Evolutionary conservation across 1,284 basidiomycete species (phyloP).

Genomic region (Boletus smithii): DNA sequence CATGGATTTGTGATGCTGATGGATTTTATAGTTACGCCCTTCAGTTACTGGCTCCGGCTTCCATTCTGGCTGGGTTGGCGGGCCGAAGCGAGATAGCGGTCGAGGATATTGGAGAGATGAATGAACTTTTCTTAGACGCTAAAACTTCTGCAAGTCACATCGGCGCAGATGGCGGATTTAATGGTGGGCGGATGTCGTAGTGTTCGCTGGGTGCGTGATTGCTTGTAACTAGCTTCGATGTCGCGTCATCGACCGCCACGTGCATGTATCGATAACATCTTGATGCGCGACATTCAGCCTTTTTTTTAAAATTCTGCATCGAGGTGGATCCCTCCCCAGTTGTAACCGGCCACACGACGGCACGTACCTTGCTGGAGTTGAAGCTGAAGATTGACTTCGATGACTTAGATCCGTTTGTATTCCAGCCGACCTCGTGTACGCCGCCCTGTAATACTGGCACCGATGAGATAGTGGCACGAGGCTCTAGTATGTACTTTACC

Average conservation of each 20-base stretch:
- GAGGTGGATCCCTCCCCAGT: not conserved
- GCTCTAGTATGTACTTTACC: not conserved
- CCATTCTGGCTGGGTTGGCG: constrained; percentile 78
- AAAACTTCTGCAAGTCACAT: constrained; percentile 73
- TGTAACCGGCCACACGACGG: constrained; percentile 7
- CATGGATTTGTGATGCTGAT: constrained; percentile 5
- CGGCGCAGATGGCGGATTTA: constrained; percentile 40
- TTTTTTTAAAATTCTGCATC: not conserved
- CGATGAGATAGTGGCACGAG: constrained; percentile 1
- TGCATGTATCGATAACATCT: constrained; percentile 6
- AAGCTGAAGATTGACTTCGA: constrained; percentile 11
- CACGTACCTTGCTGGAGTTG: not conserved
- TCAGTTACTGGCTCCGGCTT: constrained; percentile 88
- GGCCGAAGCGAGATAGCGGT: constrained; percentile 80
- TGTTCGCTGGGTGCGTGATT: constrained; percentile 8
- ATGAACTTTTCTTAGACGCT: constrained; percentile 92
- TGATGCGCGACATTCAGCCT: not conserved
- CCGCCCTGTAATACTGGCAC: not conserved
- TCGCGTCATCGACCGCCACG: constrained; percentile 4
- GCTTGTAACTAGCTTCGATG: constrained; percentile 5
- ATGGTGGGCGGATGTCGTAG: constrained; percentile 33
- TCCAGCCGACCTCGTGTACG: constrained; percentile 12
- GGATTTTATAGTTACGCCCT: constrained; percentile 70
- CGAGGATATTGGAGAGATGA: constrained; percentile 90
- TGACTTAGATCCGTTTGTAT: constrained; percentile 12